Percentiles rank a stretch among this genome's conserved stretches.
phyloP scores from a whole-genome alignment of 2,329 filamentous ascomycete species.

The Colletotrichum scovillei region DNA sequence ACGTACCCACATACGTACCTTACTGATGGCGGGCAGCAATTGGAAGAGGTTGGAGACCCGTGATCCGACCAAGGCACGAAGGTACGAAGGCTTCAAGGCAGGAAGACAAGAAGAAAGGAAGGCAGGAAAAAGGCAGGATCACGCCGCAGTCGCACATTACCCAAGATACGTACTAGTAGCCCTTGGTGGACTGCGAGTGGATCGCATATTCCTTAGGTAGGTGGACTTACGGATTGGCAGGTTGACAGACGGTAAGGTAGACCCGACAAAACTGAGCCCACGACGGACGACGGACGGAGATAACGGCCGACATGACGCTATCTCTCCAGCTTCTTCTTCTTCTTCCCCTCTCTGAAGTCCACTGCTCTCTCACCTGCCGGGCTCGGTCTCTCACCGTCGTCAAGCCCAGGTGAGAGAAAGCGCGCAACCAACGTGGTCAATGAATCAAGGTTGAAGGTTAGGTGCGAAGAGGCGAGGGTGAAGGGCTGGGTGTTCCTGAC shows the following conservation, averaged over 20 bases:
- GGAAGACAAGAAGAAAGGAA: too few relatives aligned
- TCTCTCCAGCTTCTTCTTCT: not conserved
- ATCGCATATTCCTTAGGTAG: not conserved
- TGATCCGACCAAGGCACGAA: not conserved
- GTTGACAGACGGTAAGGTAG: not conserved
- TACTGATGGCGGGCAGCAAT: not conserved
- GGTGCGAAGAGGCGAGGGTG: not conserved
- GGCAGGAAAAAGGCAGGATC: not conserved
- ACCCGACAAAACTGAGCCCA: not conserved
- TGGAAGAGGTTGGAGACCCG: not conserved
- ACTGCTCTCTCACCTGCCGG: not conserved
- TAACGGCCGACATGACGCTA: not conserved
- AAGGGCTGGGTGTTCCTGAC: constrained; percentile 17
- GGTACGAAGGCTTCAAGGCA: too few relatives aligned
- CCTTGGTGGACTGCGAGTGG: not conserved
- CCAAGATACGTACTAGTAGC: not conserved
- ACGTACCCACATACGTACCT: not conserved
- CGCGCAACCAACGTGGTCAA: not conserved
- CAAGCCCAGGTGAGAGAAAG: not conserved
- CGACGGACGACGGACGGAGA: not conserved
- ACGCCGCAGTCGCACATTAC: not conserved
- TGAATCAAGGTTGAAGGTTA: not conserved
- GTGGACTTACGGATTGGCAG: not conserved
- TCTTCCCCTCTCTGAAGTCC: not conserved
- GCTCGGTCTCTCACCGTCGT: not conserved